Evolutionary conservation across 2,329 filamentous ascomycete genomes (phyloP).

Genomic region (Alternaria novae-zelandiae): DNA sequence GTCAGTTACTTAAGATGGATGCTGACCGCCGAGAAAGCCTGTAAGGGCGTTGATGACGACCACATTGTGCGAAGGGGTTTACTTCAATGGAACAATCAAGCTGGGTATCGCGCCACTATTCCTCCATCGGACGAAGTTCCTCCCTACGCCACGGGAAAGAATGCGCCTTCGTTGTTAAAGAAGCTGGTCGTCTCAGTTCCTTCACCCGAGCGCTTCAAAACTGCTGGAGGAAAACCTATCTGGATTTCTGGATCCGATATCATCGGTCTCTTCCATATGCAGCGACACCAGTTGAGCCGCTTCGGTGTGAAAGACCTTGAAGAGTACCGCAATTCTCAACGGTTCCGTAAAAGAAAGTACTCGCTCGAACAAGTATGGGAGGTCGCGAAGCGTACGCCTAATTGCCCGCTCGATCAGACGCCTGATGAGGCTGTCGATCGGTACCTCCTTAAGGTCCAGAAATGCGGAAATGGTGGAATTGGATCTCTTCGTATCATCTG

Average conservation of each 20-base stretch:
- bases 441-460: neutral
- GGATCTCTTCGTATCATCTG: neutral
- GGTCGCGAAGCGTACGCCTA: neutral
- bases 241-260: neutral
- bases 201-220: neutral
- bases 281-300: neutral
- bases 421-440: neutral
- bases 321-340: neutral
- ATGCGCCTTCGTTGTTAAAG: neutral
- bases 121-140: neutral
- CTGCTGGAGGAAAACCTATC: neutral
- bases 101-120: too few species aligned
- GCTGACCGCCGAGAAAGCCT: too few species aligned
- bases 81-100: too few species aligned
- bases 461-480: neutral
- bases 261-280: neutral
- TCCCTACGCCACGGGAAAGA: neutral
- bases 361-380: neutral
- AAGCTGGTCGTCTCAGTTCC: neutral
- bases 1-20: too few species aligned
- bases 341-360: neutral
- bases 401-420: neutral
- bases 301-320: neutral
- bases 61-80: too few species aligned
- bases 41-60: too few species aligned